Conservation (phyloP, 306 rosid genomes). For the Lathyrus tuberosus region DNA sequence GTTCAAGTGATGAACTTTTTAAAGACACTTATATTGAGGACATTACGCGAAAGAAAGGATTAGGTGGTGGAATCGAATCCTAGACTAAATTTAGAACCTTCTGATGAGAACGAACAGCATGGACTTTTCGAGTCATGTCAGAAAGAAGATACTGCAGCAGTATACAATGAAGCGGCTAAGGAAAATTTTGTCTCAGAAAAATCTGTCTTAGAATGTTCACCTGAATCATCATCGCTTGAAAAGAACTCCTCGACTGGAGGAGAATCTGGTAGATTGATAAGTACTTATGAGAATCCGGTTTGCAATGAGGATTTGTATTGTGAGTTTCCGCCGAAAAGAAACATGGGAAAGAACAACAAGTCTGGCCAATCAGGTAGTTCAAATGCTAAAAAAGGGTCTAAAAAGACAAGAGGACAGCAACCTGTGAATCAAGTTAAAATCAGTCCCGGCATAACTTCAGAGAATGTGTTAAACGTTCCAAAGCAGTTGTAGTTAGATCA, state of each 20-base stretch:
- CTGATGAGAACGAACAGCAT: conserved; percentile 55
- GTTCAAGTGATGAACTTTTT: conserved; percentile 94
- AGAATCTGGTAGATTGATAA: conserved; percentile 45
- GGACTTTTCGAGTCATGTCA: conserved; percentile 50
- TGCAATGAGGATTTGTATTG: conserved; percentile 40
- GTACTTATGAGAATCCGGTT: conserved; percentile 47
- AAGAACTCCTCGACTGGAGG: conserved; percentile 35
- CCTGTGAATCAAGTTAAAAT: too few species aligned
- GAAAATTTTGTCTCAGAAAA: conserved; percentile 40
- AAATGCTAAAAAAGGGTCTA: conserved; percentile 47
- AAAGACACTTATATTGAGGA: conserved; percentile 67
- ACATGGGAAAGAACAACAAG: conserved; percentile 47
- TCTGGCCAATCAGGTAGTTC: conserved; percentile 51
- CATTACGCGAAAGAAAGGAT: conserved; percentile 65
- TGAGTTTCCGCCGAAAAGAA: conserved; percentile 45
- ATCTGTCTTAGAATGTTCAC: conserved; percentile 40
- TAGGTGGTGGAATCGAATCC: conserved; percentile 48
- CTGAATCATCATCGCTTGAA: conserved; percentile 24
- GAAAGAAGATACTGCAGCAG: conserved; percentile 40
- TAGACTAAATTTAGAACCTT: conserved; percentile 51
- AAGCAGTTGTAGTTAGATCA: too few species aligned
- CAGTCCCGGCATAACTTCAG: too few species aligned
- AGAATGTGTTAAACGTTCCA: too few species aligned
- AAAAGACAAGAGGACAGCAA: conserved; percentile 47
- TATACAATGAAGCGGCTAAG: conserved; percentile 48